Evolutionary conservation across 768 basidiomycete species (phyloP), one percentile per base, ranked within the genome.

Genomic region (Mycena epipterygia): DNA sequence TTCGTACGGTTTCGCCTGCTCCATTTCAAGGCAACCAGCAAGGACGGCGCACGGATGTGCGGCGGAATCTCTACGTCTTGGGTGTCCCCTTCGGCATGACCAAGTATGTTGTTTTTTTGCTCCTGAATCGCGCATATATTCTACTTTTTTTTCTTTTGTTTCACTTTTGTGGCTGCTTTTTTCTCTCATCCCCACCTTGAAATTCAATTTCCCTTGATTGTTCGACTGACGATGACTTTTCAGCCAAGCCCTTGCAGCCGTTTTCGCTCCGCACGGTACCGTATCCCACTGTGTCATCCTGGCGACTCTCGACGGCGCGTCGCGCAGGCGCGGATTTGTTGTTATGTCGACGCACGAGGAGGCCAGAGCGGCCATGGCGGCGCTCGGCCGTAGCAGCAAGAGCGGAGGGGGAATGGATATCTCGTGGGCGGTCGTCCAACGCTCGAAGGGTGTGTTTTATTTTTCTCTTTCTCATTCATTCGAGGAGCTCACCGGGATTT

Each of bases 391-490:
- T 56, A 94, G 92, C 76, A 92, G 93, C 9, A 91, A 94, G 75
- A 84, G 86, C 23, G 67, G 60, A 27, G 53, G 59, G 21, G 72
- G 72, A 14, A 88, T 95, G 52, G 93, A 95, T 76, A 88, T 95
- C 59, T 94, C 93, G 8, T 95, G 93, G 93, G 94, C 93, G 21
- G 93, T 95, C 27, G 93, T 95, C 41, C 93, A 95, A 73, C 92
- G 93, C 51, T 95, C 93, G 71, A 90, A 92, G 86, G 93, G 93
- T 92, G 37, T 23, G 66, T 72, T 41, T 35, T 11, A 23, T 2
- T 32, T 19, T 55, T 19, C 19, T 57, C 44, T 13, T 53, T 3
- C 30, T 52, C 60, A 17, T 42, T 64, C 51, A 23, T 53, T 56
- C 19, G 23, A 59, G 39, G 39, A 13, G 41, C 55, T 64, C 60